phyloP scores from a whole-genome alignment of 176 grass and related monocot genomes.

The Stipa capillata region DNA sequence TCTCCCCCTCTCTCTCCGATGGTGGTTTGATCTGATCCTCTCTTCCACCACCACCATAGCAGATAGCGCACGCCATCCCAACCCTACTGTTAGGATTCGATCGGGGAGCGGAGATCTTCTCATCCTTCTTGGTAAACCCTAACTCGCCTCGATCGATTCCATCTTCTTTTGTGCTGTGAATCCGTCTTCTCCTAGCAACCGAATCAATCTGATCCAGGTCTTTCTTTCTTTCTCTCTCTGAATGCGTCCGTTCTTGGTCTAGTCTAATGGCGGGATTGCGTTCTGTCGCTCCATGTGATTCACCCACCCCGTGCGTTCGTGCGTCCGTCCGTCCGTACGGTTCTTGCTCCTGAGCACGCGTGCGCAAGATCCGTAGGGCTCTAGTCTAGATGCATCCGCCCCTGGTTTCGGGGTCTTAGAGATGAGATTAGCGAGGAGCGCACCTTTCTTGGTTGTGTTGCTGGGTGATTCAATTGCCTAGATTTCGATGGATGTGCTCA shows the following conservation, averaged over 20 bases:
- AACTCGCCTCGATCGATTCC: neutral
- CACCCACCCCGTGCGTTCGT: too few species aligned
- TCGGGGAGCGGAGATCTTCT: neutral
- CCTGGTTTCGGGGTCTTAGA: too few species aligned
- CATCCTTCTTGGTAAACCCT: neutral
- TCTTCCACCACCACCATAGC: neutral
- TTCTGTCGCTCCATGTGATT: neutral
- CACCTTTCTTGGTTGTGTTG: neutral
- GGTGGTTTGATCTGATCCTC: conserved; percentile 30
- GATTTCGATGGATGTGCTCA: neutral
- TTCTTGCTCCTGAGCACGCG: neutral
- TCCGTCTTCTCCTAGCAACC: too few species aligned
- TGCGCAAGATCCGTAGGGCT: neutral
- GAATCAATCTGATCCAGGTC: neutral
- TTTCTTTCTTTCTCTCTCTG: neutral
- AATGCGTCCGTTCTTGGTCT: neutral
- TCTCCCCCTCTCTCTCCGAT: neutral
- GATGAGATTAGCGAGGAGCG: neutral
- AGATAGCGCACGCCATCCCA: neutral
- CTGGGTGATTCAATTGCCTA: neutral
- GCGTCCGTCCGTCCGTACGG: neutral
- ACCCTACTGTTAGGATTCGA: too few species aligned
- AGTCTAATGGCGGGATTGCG: neutral
- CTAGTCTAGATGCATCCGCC: neutral
- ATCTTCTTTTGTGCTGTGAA: neutral